These are phyloP conservation scores for Solanum chilense DNA, from an alignment of 257 asterid genomes.

Conservation along the genomic window DNA sequence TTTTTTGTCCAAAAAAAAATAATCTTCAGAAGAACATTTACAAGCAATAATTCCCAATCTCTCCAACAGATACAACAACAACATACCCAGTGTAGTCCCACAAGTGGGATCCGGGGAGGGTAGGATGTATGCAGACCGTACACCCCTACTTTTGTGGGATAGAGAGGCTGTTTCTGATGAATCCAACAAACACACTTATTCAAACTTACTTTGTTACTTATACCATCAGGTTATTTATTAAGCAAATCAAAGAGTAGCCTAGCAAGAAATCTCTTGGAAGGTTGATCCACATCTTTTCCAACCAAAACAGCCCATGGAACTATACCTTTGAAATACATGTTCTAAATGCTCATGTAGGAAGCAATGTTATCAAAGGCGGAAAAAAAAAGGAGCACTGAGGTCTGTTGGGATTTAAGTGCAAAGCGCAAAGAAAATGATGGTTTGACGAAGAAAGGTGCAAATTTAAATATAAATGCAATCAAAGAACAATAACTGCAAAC, in stretches of 20 bases:
- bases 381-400: neutral
- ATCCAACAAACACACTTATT: neutral
- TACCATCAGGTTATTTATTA: neutral
- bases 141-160: neutral
- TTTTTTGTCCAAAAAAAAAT: neutral
- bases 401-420: neutral
- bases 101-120: neutral
- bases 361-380: neutral
- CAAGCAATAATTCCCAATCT: neutral
- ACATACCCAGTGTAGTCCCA: neutral
- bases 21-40: neutral
- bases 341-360: neutral
- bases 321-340: neutral
- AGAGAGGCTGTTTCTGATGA: neutral
- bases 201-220: neutral
- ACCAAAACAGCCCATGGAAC: neutral
- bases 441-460: neutral
- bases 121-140: neutral
- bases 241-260: neutral
- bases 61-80: neutral
- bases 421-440: neutral
- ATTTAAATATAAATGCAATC: neutral
- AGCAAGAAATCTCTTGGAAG: neutral
- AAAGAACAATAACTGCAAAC: neutral
- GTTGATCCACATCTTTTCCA: neutral